Percentiles rank a stretch among this genome's conserved stretches.
Conservation (phyloP, 2,329 filamentous ascomycete species). For the Pseudocercospora crystallina region DNA sequence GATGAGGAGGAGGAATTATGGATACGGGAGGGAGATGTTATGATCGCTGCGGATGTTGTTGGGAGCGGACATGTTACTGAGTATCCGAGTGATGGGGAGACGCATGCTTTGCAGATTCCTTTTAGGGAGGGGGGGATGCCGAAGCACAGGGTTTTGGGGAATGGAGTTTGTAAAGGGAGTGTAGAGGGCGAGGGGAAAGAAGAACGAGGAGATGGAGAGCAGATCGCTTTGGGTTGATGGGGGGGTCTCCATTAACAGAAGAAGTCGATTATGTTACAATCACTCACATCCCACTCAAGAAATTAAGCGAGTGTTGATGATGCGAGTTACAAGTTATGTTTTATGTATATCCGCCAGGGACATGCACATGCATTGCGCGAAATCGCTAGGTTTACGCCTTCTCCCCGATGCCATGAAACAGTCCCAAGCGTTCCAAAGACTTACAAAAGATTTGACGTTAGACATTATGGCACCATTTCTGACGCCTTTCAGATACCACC, state of each 20-base stretch:
- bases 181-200: background rate
- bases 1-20: constrained; percentile 36
- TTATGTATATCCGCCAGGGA: constrained; percentile 6
- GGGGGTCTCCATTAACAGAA: too few species aligned
- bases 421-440: background rate
- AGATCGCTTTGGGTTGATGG: too few species aligned
- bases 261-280: constrained; percentile 2
- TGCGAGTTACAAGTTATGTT: background rate
- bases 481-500: background rate
- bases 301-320: background rate
- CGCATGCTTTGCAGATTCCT: constrained; percentile 31
- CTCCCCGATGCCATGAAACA: background rate
- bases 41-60: constrained; percentile 30
- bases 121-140: constrained; percentile 25
- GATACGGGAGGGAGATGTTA: constrained; percentile 40
- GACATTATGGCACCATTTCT: constrained; percentile 2
- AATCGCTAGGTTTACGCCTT: too few species aligned
- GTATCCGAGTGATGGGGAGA: constrained; percentile 28
- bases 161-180: constrained; percentile 1
- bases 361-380: constrained; percentile 1
- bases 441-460: constrained; percentile 7
- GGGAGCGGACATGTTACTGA: constrained; percentile 30
- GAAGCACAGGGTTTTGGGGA: background rate
- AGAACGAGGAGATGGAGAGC: too few species aligned
- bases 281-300: background rate